Evolutionary conservation across 208 protist genomes (phyloP).

Genomic region (Willaertia magna): DNA sequence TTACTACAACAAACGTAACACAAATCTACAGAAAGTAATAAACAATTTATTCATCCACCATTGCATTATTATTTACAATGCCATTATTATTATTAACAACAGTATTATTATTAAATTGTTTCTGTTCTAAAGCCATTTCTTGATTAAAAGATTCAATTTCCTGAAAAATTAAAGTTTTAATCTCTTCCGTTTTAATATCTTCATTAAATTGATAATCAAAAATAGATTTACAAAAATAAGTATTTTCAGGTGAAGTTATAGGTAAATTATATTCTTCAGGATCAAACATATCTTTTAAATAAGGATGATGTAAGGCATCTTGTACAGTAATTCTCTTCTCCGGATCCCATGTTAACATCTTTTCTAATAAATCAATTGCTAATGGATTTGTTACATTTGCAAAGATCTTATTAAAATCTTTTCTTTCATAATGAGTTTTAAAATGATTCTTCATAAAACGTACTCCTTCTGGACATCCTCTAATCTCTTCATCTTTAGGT

Average conservation of each 20-base stretch:
- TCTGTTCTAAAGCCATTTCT: neutral
- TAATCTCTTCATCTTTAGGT: neutral
- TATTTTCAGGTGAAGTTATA: neutral
- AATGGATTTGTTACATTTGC: neutral
- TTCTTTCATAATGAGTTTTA: neutral
- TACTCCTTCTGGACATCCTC: neutral
- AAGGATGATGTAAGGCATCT: constrained; percentile 38
- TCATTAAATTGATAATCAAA: neutral
- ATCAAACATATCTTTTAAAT: constrained; percentile 19
- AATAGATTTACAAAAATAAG: neutral
- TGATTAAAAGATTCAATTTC: neutral
- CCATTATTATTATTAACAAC: too few species aligned
- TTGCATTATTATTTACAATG: too few species aligned
- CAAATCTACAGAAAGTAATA: too few species aligned
- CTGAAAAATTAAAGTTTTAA: neutral
- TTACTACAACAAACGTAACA: too few species aligned
- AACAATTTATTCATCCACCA: too few species aligned
- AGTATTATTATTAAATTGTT: too few species aligned
- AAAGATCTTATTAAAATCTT: neutral
- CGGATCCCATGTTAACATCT: constrained; percentile 41
- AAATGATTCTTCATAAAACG: neutral
- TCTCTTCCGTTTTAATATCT: neutral
- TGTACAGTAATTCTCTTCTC: constrained; percentile 35
- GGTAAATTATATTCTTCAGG: neutral
- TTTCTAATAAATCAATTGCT: constrained; percentile 36